Percentiles rank a stretch among this genome's conserved stretches.
Conservation (phyloP, 1,284 basidiomycete genomes). For the Amylostereum chailletii region DNA sequence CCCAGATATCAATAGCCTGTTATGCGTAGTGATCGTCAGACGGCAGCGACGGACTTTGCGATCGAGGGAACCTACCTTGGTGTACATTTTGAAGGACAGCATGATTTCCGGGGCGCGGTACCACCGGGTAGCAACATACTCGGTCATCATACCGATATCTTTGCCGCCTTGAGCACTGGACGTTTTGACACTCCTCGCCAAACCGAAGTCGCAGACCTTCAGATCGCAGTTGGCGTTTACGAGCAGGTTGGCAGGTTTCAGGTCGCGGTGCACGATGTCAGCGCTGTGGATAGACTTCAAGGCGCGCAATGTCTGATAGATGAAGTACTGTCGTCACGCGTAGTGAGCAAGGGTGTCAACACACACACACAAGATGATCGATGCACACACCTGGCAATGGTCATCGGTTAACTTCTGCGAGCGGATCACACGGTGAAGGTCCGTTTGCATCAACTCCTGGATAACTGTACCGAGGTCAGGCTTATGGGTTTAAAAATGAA, state of each 20-base stretch:
- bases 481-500: conserved; percentile 4
- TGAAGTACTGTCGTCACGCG: conserved; percentile 44
- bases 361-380: not conserved
- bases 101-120: conserved; percentile 86
- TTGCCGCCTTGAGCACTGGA: conserved; percentile 52
- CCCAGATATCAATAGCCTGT: conserved; percentile 79
- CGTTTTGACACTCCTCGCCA: conserved; percentile 63
- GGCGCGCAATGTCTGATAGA: conserved; percentile 72
- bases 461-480: conserved; percentile 42
- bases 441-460: conserved; percentile 88
- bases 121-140: conserved; percentile 82
- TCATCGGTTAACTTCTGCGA: conserved; percentile 86
- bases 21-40: not conserved
- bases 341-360: conserved; percentile 4
- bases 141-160: conserved; percentile 72
- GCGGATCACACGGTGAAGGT: conserved; percentile 84
- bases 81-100: conserved; percentile 84
- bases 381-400: conserved; percentile 62
- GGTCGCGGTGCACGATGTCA: conserved; percentile 73
- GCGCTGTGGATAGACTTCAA: conserved; percentile 80
- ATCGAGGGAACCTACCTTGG: conserved; percentile 32
- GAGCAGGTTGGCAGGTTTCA: conserved; percentile 77
- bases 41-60: not conserved
- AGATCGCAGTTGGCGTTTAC: conserved; percentile 84
- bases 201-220: conserved; percentile 80